A percentile compares a stretch with the other conserved stretches of the same genome.
phyloP scores from a whole-genome alignment of 768 basidiomycete genomes.

The Hericium erinaceus region DNA sequence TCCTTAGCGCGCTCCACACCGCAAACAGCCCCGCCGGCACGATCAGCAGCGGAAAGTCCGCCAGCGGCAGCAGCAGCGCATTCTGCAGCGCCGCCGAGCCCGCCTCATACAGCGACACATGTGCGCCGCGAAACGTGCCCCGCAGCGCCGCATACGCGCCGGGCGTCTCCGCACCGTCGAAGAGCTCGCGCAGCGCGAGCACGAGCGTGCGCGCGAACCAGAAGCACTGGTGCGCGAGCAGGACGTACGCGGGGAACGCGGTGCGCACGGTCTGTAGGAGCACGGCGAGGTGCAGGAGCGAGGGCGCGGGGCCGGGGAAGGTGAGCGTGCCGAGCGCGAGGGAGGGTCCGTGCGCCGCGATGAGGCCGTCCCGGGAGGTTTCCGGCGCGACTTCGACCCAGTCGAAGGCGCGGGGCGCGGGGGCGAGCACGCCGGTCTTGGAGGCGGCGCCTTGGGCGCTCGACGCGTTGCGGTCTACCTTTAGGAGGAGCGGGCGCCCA shows the following conservation, averaged over 20 bases:
- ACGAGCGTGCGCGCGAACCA: constrained; percentile 12
- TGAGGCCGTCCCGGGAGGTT: constrained; percentile 6
- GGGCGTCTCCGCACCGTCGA: constrained; percentile 3
- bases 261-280: constrained; percentile 10
- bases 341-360: constrained; percentile 3
- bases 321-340: constrained; percentile 8
- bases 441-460: constrained; percentile 2
- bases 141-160: neutral
- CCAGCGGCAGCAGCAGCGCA: constrained; percentile 12
- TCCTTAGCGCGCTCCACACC: constrained; percentile 8
- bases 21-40: constrained; percentile 14
- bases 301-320: constrained; percentile 5
- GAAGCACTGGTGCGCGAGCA: constrained; percentile 13
- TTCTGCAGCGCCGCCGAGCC: constrained; percentile 11
- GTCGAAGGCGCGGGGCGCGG: constrained; percentile 4
- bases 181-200: constrained; percentile 7
- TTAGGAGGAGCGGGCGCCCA: constrained; percentile 9
- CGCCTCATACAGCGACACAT: constrained; percentile 12
- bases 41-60: constrained; percentile 8
- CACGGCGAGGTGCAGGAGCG: constrained; percentile 10
- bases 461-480: constrained; percentile 13
- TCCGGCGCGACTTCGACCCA: constrained; percentile 13
- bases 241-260: constrained; percentile 13
- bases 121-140: constrained; percentile 14
- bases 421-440: neutral